A percentile compares a stretch with the other conserved stretches of the same genome.
Evolutionary conservation across 116 monocot genomes (phyloP).

Genomic region (Phalaenopsis hybrid): DNA sequence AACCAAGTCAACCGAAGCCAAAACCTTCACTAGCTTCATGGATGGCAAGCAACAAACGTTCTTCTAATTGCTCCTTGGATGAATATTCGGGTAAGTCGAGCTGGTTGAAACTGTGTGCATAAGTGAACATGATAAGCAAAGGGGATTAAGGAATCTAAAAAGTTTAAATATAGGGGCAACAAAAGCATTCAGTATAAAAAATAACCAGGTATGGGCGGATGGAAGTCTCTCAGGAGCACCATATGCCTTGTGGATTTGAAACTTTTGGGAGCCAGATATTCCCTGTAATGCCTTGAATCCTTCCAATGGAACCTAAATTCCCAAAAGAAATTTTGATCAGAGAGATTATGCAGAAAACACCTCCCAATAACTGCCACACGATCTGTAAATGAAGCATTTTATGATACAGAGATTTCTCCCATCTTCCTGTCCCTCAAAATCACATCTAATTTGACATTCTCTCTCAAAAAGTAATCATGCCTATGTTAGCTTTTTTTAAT

Average conservation of each 20-base stretch:
- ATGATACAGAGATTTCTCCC: too few species aligned
- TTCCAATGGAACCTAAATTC: slow-evolving; percentile 43
- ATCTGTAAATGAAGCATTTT: too few species aligned
- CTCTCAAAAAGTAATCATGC: too few species aligned
- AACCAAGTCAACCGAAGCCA: slow-evolving; percentile 52
- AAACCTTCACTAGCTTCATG: slow-evolving; percentile 71
- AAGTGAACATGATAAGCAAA: background rate
- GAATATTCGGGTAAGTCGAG: slow-evolving; percentile 58
- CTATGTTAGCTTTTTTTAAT: too few species aligned
- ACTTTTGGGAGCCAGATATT: slow-evolving; percentile 52
- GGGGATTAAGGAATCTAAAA: background rate
- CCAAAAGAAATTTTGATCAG: background rate
- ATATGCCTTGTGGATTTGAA: slow-evolving; percentile 63
- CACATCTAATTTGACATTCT: too few species aligned
- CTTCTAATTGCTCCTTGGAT: slow-evolving; percentile 55
- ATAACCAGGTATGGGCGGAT: slow-evolving; percentile 61
- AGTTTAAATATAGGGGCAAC: background rate
- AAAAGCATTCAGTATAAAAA: background rate
- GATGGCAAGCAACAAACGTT: slow-evolving; percentile 50
- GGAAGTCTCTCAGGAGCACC: slow-evolving; percentile 63
- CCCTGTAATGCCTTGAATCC: slow-evolving; percentile 57
- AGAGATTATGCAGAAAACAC: background rate
- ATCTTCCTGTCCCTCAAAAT: too few species aligned
- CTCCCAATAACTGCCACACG: background rate
- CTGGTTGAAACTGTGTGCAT: slow-evolving; percentile 53